Conservation (phyloP, 108 stramenopile species). For the Cylindrotheca closterium region DNA sequence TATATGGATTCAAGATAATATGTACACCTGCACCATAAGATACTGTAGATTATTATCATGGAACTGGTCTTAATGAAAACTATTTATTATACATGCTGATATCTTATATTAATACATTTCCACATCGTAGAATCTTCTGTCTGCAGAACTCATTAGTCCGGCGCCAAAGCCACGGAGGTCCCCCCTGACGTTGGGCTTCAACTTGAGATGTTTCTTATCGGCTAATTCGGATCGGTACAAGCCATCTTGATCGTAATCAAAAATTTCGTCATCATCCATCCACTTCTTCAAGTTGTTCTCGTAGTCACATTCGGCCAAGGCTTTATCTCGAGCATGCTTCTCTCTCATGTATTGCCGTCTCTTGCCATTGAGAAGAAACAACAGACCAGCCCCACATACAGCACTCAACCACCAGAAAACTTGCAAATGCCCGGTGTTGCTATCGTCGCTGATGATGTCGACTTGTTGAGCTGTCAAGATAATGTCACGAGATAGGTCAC, state of each 20-base stretch:
- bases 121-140: background rate
- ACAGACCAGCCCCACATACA: too few species aligned
- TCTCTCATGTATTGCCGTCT: background rate
- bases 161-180: background rate
- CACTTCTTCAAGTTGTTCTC: background rate
- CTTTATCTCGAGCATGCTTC: background rate
- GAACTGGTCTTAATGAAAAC: too few species aligned
- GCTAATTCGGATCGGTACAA: background rate
- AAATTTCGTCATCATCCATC: background rate
- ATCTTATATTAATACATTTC: background rate
- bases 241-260: background rate
- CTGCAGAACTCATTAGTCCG: background rate
- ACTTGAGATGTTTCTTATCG: background rate
- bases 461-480: background rate
- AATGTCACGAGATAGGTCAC: background rate
- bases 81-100: too few species aligned
- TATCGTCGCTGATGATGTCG: background rate
- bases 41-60: too few species aligned
- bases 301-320: background rate
- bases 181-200: background rate
- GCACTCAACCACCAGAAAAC: too few species aligned
- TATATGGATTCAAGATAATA: too few species aligned
- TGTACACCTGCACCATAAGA: too few species aligned
- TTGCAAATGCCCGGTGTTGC: too few species aligned
- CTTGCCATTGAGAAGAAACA: background rate